Evolutionary conservation across 1,284 basidiomycete species (phyloP).

Genomic region (Marasmius tenuissimus): DNA sequence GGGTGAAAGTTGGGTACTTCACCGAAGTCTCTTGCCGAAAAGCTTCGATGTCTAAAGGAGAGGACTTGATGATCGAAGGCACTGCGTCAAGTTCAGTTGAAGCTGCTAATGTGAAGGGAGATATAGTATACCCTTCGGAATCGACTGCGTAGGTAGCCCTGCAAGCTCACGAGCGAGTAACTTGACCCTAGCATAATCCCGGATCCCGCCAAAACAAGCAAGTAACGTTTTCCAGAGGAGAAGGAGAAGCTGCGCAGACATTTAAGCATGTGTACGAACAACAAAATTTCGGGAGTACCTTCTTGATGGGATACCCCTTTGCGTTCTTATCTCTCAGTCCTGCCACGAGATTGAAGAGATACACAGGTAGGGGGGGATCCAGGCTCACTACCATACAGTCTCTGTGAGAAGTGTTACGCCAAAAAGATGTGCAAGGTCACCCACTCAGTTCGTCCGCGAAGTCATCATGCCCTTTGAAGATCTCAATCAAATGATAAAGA

Average conservation of each 20-base stretch:
- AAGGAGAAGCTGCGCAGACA: constrained; percentile 72
- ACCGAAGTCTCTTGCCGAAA: constrained; percentile 88
- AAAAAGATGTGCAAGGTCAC: constrained; percentile 31
- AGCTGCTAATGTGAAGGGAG: constrained; percentile 3
- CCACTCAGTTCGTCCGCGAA: constrained; percentile 95
- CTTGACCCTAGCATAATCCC: constrained; percentile 85
- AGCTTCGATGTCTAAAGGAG: constrained; percentile 84
- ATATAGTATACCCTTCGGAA: constrained; percentile 58
- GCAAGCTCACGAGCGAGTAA: constrained; percentile 83
- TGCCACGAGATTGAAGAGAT: constrained; percentile 88
- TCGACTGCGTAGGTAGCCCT: constrained; percentile 51
- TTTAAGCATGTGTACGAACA: constrained; percentile 5
- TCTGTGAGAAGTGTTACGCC: constrained; percentile 15
- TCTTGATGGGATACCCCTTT: constrained; percentile 95
- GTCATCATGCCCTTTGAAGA: constrained; percentile 88
- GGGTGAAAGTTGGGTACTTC: constrained; percentile 91
- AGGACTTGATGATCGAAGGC: constrained; percentile 70
- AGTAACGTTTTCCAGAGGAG: constrained; percentile 95
- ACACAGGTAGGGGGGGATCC: constrained; percentile 92
- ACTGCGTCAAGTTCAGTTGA: constrained; percentile 4
- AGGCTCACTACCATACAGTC: constrained; percentile 71
- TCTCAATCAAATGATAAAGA: constrained; percentile 91
- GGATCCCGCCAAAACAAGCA: constrained; percentile 89
- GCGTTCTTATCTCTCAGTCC: constrained; percentile 91
- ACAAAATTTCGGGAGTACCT: constrained; percentile 48